Evolutionary conservation across 2,329 filamentous ascomycete species (phyloP).

Genomic region (Hymenoscyphus infarciens): DNA sequence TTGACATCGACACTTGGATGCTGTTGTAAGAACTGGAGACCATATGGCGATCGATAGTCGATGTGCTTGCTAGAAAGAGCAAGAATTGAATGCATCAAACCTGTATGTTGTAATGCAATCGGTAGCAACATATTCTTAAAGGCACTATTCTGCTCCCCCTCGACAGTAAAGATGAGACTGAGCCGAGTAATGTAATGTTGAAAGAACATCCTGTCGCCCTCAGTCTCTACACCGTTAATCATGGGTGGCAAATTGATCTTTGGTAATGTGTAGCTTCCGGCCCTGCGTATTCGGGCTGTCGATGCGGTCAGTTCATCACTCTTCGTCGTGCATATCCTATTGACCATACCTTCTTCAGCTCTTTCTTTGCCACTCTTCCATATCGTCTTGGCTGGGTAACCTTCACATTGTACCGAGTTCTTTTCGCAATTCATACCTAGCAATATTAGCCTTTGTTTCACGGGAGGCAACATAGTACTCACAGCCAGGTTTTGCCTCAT

Average conservation of each 20-base stretch:
- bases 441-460: slow-evolving; percentile 20
- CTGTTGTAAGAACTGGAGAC: slow-evolving; percentile 48
- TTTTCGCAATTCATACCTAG: slow-evolving; percentile 84
- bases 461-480: slow-evolving; percentile 37
- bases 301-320: slow-evolving; percentile 29
- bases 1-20: slow-evolving; percentile 46
- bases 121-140: slow-evolving; percentile 82
- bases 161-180: slow-evolving; percentile 76
- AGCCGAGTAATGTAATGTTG: slow-evolving; percentile 79
- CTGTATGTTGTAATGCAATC: slow-evolving; percentile 74
- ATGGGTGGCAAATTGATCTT: slow-evolving; percentile 60
- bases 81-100: slow-evolving; percentile 86
- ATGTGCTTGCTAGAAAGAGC: slow-evolving; percentile 78
- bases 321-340: slow-evolving; percentile 22
- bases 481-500: slow-evolving; percentile 66
- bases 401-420: slow-evolving; percentile 87
- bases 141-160: slow-evolving; percentile 72
- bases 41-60: slow-evolving; percentile 56
- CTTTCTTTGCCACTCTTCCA: slow-evolving; percentile 82
- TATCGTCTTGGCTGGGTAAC: slow-evolving; percentile 79
- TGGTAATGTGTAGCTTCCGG: slow-evolving; percentile 40
- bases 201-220: slow-evolving; percentile 75
- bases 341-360: slow-evolving; percentile 59
- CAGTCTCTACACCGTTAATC: slow-evolving; percentile 77
- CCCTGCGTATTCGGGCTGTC: slow-evolving; percentile 48